Conservation (phyloP, 1,284 basidiomycete species). For the Heterobasidion irregulare region DNA sequence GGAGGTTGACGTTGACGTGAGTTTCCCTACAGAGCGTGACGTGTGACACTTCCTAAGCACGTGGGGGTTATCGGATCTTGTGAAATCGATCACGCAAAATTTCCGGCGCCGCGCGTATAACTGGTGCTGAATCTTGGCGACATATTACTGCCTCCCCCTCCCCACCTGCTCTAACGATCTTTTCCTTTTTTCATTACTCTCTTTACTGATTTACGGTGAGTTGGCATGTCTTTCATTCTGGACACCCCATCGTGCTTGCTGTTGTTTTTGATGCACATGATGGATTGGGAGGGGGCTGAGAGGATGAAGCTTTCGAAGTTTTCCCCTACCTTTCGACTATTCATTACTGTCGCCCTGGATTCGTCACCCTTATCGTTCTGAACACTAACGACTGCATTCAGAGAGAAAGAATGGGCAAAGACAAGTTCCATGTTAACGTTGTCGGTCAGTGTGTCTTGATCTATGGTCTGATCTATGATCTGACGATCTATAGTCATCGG, state of each 20-base stretch:
- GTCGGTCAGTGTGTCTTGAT: slow-evolving; percentile 40
- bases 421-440: slow-evolving; percentile 86
- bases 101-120: slow-evolving; percentile 25
- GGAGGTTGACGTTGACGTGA: not conserved
- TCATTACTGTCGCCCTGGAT: no score
- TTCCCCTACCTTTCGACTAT: no score
- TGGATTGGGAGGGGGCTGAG: no score
- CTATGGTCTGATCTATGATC: slow-evolving; percentile 8
- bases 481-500: slow-evolving; percentile 69
- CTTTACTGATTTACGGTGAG: no score
- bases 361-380: no score
- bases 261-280: no score
- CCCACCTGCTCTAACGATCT: no score
- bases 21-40: not conserved
- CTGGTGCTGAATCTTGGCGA: slow-evolving; percentile 9
- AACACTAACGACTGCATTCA: not conserved
- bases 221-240: no score
- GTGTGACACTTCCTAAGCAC: not conserved
- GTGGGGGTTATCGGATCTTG: slow-evolving; percentile 20
- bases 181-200: no score
- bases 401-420: slow-evolving; percentile 80
- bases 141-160: no score
- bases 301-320: no score
- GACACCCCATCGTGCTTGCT: no score
- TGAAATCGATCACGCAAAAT: slow-evolving; percentile 27